Evolutionary conservation across 352 stramenopile species (phyloP).

Genomic region (Pythium biforme): DNA sequence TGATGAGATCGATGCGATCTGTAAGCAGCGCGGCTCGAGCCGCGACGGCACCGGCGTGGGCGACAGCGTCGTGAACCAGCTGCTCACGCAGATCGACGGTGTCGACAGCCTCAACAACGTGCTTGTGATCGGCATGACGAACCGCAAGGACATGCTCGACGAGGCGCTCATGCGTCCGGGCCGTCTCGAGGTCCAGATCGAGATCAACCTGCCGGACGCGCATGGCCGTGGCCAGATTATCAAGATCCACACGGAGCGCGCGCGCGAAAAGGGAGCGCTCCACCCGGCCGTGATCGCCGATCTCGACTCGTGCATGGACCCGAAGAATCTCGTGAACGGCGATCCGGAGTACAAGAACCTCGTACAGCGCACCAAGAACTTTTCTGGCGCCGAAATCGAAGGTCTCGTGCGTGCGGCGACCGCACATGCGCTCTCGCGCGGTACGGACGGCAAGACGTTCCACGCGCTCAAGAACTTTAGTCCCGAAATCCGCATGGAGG

Average conservation of each 20-base stretch:
- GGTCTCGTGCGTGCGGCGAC: conserved; percentile 95
- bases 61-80: conserved; percentile 99
- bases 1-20: conserved; percentile 99
- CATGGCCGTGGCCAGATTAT: conserved; percentile 97
- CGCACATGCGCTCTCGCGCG: conserved; percentile 78
- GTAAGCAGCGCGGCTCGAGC: conserved; percentile 93
- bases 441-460: conserved; percentile 83
- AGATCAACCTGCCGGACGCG: conserved; percentile 98
- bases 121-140: conserved; percentile 99
- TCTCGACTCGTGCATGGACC: conserved; percentile 69
- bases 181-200: conserved; percentile 99
- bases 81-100: conserved; percentile 99
- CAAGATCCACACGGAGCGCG: conserved; percentile 96
- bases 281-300: conserved; percentile 73
- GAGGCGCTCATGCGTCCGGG: conserved; percentile 97
- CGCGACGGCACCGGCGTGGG: conserved; percentile 95
- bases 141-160: conserved; percentile 97
- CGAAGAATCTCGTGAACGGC: conserved; percentile 56
- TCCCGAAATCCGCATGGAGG: conserved; percentile 81
- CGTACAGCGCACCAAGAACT: conserved; percentile 98
- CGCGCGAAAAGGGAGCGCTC: conserved; percentile 69
- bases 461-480: conserved; percentile 78
- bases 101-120: conserved; percentile 99
- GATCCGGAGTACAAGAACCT: conserved; percentile 89
- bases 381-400: conserved; percentile 98